Percentiles rank a stretch among this genome's conserved stretches.
Conservation (phyloP, 768 basidiomycete species). For the Amylocystis lapponica region DNA sequence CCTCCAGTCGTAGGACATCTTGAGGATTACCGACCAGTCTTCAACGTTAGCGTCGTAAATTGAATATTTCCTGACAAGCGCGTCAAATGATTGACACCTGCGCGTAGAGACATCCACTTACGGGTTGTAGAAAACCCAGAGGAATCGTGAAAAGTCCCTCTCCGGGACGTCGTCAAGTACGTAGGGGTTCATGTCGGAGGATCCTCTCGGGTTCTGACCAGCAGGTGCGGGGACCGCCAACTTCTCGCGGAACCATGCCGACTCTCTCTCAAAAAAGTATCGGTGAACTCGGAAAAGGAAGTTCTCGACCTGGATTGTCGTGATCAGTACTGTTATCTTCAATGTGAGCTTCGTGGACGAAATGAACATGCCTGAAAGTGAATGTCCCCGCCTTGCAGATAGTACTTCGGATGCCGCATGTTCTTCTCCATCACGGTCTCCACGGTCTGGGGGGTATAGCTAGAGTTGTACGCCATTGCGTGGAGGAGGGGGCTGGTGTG, state of each 20-base stretch:
- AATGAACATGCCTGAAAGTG: constrained; percentile 48
- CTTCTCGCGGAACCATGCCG: constrained; percentile 24
- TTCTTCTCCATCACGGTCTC: constrained; percentile 13
- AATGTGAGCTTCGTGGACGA: not conserved
- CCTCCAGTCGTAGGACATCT: constrained; percentile 34
- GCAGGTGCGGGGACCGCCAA: constrained; percentile 16
- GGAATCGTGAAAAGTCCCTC: constrained; percentile 47
- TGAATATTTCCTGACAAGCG: constrained; percentile 44
- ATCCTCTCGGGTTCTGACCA: constrained; percentile 16
- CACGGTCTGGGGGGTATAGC: no score
- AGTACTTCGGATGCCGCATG: constrained; percentile 34
- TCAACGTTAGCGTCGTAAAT: constrained; percentile 43
- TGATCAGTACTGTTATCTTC: not conserved
- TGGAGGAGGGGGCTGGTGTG: no score
- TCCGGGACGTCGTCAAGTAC: constrained; percentile 36
- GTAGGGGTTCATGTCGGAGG: constrained; percentile 25
- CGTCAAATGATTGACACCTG: not conserved
- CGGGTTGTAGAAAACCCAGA: constrained; percentile 64
- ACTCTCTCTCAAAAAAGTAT: constrained; percentile 61
- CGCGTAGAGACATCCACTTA: constrained; percentile 18
- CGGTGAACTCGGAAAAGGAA: constrained; percentile 51
- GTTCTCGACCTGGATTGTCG: constrained; percentile 44
- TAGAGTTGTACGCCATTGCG: no score
- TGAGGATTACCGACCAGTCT: constrained; percentile 38
- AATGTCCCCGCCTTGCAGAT: constrained; percentile 48